Percentiles rank a stretch among this genome's conserved stretches.
Evolutionary conservation across 306 rosid genomes (phyloP).

Genomic region (Trichosanthes cucumerina): DNA sequence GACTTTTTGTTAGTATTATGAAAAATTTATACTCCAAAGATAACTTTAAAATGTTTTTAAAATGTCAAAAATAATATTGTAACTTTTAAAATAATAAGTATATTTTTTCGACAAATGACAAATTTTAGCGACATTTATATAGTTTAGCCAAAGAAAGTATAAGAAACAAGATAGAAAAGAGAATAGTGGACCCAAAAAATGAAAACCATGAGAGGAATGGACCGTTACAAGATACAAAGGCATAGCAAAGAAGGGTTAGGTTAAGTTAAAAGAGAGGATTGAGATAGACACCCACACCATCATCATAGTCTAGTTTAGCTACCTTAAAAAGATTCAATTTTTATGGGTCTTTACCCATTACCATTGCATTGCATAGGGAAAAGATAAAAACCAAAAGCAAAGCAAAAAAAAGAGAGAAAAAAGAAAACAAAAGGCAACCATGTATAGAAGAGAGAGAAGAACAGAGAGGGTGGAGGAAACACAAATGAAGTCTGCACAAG

Average conservation of each 20-base stretch:
- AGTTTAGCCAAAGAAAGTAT: too few relatives aligned
- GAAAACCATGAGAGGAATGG: not conserved
- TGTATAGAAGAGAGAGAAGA: conserved; percentile 4
- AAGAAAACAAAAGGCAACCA: not conserved
- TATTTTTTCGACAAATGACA: too few relatives aligned
- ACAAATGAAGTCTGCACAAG: conserved; percentile 44
- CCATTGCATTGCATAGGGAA: not conserved
- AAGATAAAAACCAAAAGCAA: not conserved
- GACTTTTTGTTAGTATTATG: too few relatives aligned
- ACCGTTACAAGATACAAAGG: not conserved
- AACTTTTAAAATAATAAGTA: too few relatives aligned
- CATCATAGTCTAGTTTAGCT: not conserved
- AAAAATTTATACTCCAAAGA: too few relatives aligned
- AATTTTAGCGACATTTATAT: too few relatives aligned
- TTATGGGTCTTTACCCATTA: not conserved
- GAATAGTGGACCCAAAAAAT: not conserved
- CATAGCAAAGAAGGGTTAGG: not conserved
- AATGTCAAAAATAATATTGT: too few relatives aligned
- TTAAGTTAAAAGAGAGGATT: not conserved
- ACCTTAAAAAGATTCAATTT: not conserved
- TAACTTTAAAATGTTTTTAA: too few relatives aligned
- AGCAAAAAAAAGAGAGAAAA: not conserved
- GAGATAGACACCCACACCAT: not conserved
- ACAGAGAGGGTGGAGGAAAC: conserved; percentile 4
- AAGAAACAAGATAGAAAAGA: not conserved